Base-by-base conservation (phyloP, 1,284 basidiomycete species). In the Meripilus lineatus region DNA sequence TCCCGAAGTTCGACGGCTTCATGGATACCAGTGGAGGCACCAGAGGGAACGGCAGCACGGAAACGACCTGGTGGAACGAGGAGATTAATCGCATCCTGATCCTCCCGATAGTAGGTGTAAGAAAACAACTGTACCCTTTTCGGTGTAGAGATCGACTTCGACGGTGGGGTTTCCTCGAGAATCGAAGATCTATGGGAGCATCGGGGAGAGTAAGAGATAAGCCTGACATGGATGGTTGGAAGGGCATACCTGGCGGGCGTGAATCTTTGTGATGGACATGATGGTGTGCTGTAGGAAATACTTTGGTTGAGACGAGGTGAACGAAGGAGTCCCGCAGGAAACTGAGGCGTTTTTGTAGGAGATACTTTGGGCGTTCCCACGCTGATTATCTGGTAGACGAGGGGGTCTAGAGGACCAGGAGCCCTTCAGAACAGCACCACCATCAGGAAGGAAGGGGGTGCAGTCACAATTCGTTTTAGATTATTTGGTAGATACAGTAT, bases 1-100 rank as follows among this genome's bases (percentile, higher is more conserved):
- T 99, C 96, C 58, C 96, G 92, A 65, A 99, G 88, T 75, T 99
- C 96, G 55, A 96, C 92, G 54, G 96, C 96, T 73, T 99, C 96
- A 71, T 99, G 93, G 57, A 93, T 75, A 77, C 96, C 96, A 47
- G 95, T 99, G 49, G 95, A 99, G 40, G 96, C 96, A 67, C 96
- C 96, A 47, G 94, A 98, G 46, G 96, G 96, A 37, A 99, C 96
- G 54, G 92, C 82, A 52, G 93, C 91, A 54, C 92, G 88, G 88
- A 88, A 99, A 58, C 84, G 85, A 54, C 95, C 94, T 95, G 52
- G 5, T 40, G 28, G 28, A 30, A 18, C 26, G 38, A 40, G 13
- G 22, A 42, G 25, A 45, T 43, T 40, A 42, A 39, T 45, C 25
- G 38, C 28, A n/a, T 38, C 13, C 4, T n/a, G 24, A n/a, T 18